Evolutionary conservation across 352 stramenopile species (phyloP), one percentile per base, ranked within the genome.

Genomic region (Pilasporangium apinafurcum): DNA sequence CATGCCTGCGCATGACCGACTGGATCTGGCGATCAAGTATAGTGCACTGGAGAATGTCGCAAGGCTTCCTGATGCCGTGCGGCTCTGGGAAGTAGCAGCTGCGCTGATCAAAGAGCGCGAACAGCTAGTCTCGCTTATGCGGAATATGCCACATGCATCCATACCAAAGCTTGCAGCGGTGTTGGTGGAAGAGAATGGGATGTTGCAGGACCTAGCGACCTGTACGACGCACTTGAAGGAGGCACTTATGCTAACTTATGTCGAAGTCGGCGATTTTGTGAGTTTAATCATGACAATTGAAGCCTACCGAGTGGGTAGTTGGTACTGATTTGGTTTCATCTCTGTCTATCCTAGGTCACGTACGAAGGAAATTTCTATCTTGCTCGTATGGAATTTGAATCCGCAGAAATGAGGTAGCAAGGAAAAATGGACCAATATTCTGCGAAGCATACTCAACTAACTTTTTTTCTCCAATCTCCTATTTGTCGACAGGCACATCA

Each of bases 11-110:
- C 72, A 74, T 16, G 67, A 83, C 22, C 57, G 78, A 9, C 57
- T 90, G 18, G 74, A 90, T 49, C 37, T 90, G 17, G 72, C 74
- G 4, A 68, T 87, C 65, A 90, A 90, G 62, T 90, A 87, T 57
- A 78, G 71, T 21, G 68, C 73, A 3, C 47, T 84, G 4, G 62
- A 68, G 1, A 63, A 80, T 32, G 72, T 69, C 21, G 60, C 73
- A 12, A 62, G 65, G 1, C 54, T 90, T 1, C 53, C 74, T 0
- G 74, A 90, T 40, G 71, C 72, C 5, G 72, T 90, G 5, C 37
- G 50, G 30, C 59, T 87, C 16, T 90, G 78, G 78, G 78, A 87
- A 37, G 58, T 74, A 2, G 38, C 56, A 4, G 55, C 65, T 0
- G 51, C 59, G 8, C 53, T 86, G 33, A 67, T 90, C 42, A 59